A percentile compares a stretch with the other conserved stretches of the same genome.
Evolutionary conservation across 306 rosid species (phyloP).

Genomic region (Lathyrus aphaca): DNA sequence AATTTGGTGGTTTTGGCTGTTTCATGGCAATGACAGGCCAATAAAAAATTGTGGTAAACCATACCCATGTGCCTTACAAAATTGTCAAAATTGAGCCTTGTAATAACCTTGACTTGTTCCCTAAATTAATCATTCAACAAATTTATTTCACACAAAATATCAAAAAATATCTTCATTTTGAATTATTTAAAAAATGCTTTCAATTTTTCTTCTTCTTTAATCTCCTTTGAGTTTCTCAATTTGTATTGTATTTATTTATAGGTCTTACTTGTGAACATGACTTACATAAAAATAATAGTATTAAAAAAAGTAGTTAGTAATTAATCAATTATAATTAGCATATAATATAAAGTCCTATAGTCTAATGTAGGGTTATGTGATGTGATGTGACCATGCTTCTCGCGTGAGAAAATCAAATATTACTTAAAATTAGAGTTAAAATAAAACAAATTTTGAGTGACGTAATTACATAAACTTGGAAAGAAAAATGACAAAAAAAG

Average conservation of each 20-base stretch:
- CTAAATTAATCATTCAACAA: slow-evolving; percentile 31
- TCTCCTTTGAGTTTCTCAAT: neutral
- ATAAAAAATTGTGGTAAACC: slow-evolving; percentile 39
- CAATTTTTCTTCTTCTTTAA: neutral
- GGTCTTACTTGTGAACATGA: slow-evolving; percentile 33
- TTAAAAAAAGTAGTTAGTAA: slow-evolving; percentile 22
- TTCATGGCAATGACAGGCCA: slow-evolving; percentile 49
- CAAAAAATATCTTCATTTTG: neutral
- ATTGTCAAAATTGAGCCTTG: slow-evolving; percentile 23
- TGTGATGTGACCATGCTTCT: slow-evolving; percentile 36
- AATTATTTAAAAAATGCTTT: neutral
- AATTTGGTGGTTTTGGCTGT: slow-evolving; percentile 49
- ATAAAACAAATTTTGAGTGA: slow-evolving; percentile 32
- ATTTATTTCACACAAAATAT: slow-evolving; percentile 21
- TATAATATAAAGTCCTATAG: neutral
- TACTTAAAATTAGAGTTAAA: slow-evolving; percentile 30
- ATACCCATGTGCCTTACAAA: slow-evolving; percentile 36
- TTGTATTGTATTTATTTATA: slow-evolving; percentile 4
- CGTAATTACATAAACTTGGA: slow-evolving; percentile 29
- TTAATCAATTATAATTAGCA: slow-evolving; percentile 14
- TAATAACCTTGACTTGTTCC: slow-evolving; percentile 31
- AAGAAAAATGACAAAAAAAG: slow-evolving; percentile 28
- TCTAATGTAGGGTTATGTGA: slow-evolving; percentile 13
- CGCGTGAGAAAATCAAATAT: slow-evolving; percentile 41
- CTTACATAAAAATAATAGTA: slow-evolving; percentile 2